Base-by-base conservation (phyloP, 176 grass and related monocot species). In the Bromus sterilis region DNA sequence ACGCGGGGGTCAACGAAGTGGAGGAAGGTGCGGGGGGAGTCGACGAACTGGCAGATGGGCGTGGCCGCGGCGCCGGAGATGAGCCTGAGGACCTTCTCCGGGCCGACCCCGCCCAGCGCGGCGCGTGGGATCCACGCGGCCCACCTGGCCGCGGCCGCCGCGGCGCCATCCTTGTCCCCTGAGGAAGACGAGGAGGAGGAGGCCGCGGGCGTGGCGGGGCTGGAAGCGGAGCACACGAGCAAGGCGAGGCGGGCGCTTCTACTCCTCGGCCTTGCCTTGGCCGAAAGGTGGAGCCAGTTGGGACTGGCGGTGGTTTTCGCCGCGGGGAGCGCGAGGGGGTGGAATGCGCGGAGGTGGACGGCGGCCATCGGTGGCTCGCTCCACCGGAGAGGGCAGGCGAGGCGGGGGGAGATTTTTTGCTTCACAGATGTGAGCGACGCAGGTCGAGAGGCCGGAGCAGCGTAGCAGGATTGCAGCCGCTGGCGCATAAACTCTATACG, bases 31-130 rank as follows among this genome's bases (percentile, higher is more conserved):
- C 89, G 88, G 1, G 95, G 95, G 3, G 81, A 87, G 31, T 98
- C 90, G 26, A 98, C 74, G 88, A 95, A 95, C 88, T 98, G 95
- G 80, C 90, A 95, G 56, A 95, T 87, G 82, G 92, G 92, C 65
- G 90, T 89, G 41, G 95, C 94, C 70, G 92, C 91, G 58, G 92
- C 90, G 40, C 92, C 90, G 7, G 95, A 93, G 80, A 98, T 95
- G 71, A 98, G 79, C 79, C 84, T 88, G 30, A 95, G 93, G 33
- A 98, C 84, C 73, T 82, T 74, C 86, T 98, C 92, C 12, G 90
- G 90, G 11, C 64, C 79, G 59, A 84, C 82, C 31, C 80, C 68
- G 26, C 79, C 57, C 4, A 44, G 53, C 20, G 75, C 60, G 6
- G 60, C 80, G 11, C 91, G 92, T 7, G 90, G 95, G 61, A 98